Conservation (phyloP, 177 flowering plant species). For the Vitis hybrid region DNA sequence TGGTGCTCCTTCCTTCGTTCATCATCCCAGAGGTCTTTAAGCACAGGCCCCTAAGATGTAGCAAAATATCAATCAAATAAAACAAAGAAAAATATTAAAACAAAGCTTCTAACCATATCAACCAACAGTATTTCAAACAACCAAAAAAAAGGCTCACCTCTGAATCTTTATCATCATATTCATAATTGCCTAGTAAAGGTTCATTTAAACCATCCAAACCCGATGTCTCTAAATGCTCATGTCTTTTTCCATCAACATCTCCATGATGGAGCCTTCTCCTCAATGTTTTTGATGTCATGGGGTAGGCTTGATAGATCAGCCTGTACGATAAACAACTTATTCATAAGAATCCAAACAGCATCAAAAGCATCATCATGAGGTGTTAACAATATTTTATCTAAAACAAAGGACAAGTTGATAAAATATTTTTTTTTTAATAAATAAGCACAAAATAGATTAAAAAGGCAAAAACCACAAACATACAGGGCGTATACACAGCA, state of each 20-base stretch:
- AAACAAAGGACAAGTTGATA: too few species aligned
- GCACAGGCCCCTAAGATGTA: conserved; percentile 21
- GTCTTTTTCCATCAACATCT: conserved; percentile 63
- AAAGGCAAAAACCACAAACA: too few species aligned
- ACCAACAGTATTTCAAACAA: not conserved
- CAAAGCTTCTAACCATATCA: not conserved
- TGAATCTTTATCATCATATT: conserved; percentile 23
- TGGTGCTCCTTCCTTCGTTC: conserved; percentile 44
- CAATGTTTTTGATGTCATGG: conserved; percentile 55
- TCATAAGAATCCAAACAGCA: too few species aligned
- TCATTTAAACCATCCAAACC: conserved; percentile 50
- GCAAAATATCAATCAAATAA: conserved; percentile 1
- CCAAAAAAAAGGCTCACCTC: conserved; percentile 29
- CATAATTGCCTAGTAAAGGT: conserved; percentile 62
- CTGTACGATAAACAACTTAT: too few species aligned
- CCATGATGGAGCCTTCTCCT: conserved; percentile 83
- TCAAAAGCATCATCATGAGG: too few species aligned
- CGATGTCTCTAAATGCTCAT: conserved; percentile 46
- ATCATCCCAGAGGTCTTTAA: conserved; percentile 57
- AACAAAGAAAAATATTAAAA: not conserved
- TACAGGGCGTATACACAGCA: too few species aligned
- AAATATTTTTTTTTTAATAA: too few species aligned
- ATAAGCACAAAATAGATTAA: too few species aligned
- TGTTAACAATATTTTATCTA: too few species aligned
- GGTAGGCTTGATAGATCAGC: not conserved